phyloP scores from a whole-genome alignment of 2,329 filamentous ascomycete species.

The Cercospora beticola region DNA sequence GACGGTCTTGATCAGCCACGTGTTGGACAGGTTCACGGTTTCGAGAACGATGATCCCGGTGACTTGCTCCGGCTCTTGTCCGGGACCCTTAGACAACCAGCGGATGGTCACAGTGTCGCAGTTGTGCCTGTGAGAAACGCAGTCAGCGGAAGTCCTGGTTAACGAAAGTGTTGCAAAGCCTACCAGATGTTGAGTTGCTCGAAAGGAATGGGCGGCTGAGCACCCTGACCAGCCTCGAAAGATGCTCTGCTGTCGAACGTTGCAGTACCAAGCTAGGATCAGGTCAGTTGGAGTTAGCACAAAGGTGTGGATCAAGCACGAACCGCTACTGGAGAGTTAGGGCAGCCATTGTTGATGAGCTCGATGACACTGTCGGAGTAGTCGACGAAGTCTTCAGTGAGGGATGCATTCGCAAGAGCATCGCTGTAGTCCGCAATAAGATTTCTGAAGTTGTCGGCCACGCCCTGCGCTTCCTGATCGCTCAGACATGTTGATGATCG shows the following conservation, averaged over 20 bases:
- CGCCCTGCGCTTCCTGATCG: constrained; percentile 26
- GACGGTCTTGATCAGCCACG: constrained; percentile 37
- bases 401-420: constrained; percentile 28
- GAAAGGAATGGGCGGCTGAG: constrained; percentile 35
- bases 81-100: constrained; percentile 30
- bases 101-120: constrained; percentile 36
- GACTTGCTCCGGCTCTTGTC: constrained; percentile 27
- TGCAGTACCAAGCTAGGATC: constrained; percentile 27
- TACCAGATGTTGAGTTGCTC: constrained; percentile 35
- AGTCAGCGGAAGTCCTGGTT: neutral
- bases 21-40: constrained; percentile 21
- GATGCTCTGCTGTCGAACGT: constrained; percentile 31
- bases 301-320: constrained; percentile 6
- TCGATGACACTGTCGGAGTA: constrained; percentile 39
- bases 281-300: neutral
- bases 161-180: neutral
- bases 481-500: constrained; percentile 30
- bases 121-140: constrained; percentile 26
- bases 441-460: constrained; percentile 35
- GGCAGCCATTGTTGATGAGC: constrained; percentile 38
- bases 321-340: constrained; percentile 28
- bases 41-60: constrained; percentile 38
- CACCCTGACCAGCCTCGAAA: constrained; percentile 32
- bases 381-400: constrained; percentile 36
- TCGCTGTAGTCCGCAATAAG: constrained; percentile 37